phyloP scores from a whole-genome alignment of 139 green algal genomes.

The Tetradesmus lagerheimii region DNA sequence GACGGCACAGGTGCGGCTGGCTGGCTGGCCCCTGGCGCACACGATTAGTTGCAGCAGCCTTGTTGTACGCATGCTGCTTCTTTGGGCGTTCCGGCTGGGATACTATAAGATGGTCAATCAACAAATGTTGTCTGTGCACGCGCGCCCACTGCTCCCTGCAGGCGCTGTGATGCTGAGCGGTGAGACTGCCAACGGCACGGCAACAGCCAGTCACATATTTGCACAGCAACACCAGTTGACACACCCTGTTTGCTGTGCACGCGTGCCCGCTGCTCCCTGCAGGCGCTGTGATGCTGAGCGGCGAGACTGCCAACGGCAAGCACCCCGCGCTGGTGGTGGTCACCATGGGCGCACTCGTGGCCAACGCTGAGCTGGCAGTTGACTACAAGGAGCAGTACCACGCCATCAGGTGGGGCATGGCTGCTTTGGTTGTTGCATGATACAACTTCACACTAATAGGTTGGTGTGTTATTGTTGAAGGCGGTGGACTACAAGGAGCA shows the following conservation, averaged over 20 bases:
- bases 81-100: too few species aligned
- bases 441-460: too few species aligned
- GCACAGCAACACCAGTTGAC: too few species aligned
- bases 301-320: constrained; percentile 80
- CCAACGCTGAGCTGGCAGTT: constrained; percentile 73
- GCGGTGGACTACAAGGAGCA: constrained; percentile 59
- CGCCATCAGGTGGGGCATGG: constrained; percentile 56
- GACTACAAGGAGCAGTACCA: constrained; percentile 62
- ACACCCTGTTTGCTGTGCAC: background rate
- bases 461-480: constrained; percentile 57
- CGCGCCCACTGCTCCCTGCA: background rate
- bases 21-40: background rate
- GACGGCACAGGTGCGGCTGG: constrained; percentile 59
- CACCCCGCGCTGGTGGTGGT: constrained; percentile 40
- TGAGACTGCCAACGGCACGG: constrained; percentile 82
- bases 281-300: constrained; percentile 46
- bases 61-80: background rate
- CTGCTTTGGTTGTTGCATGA: background rate
- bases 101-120: too few species aligned
- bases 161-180: constrained; percentile 50
- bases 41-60: background rate
- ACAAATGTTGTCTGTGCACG: background rate
- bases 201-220: too few species aligned
- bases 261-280: background rate
- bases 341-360: constrained; percentile 74